Evolutionary conservation across 352 stramenopile genomes (phyloP), one percentile per base, ranked within the genome.

Genomic region (Phytophthora niederhauseri): DNA sequence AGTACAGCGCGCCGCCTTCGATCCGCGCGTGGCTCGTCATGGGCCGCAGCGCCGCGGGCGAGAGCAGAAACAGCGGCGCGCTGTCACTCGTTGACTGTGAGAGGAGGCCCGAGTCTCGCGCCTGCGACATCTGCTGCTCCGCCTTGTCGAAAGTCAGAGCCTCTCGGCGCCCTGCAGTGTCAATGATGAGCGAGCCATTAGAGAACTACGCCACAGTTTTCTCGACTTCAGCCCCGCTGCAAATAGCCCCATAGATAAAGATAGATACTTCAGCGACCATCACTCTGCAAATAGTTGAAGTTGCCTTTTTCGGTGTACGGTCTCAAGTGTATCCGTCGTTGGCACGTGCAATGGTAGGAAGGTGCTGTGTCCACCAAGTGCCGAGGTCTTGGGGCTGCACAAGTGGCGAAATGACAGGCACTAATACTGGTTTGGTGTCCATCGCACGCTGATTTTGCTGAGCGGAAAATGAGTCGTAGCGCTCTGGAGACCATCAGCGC

Each of bases 1-100:
- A 64, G 60, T 65, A 70, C 60, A 68, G n/a, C n/a, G 56, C 64
- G 14, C 65, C 50, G 6, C 72, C 64, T 74, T 80, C 73, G 24
- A 80, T 80, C 20, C 73, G 69, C 14, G 73, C 73, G 12, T 80
- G 69, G 64, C 64, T 77, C 4, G 69, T 77, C 61, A 75, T 75
- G 43, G 73, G 69, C 48, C 70, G 70, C 51, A 68, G 51, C 3
- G 56, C 41, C 36, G 60, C 43, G 26, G 70, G 57, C 31, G 70
- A 70, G 20, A 76, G 36, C 38, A 69, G 58, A 56, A 73, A 76
- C 57, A 73, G 49, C 58, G 58, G 38, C 20, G 65, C 14, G 41
- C 50, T 57, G 64, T 57, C 64, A 59, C 64, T 66, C 43, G 58
- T 70, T 43, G 70, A 64, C 36, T 43, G 43, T 19, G 46, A 54